Evolutionary conservation across 305 asterid species (phyloP).

Genomic region (Stenogyne calaminthoides): DNA sequence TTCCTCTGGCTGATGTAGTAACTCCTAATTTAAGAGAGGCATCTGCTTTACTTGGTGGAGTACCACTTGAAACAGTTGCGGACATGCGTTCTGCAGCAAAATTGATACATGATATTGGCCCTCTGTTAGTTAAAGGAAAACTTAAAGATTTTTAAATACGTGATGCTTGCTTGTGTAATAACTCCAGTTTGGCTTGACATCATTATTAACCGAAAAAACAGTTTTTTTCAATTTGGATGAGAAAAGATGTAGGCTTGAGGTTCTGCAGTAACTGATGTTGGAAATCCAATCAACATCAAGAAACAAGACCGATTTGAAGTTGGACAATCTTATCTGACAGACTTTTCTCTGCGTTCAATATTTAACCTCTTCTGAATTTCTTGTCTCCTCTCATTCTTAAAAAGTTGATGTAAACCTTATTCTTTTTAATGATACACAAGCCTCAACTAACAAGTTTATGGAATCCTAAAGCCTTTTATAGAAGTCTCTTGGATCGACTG

Average conservation of each 20-base stretch:
- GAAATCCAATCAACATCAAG: background rate
- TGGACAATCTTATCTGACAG: background rate
- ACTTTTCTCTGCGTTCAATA: background rate
- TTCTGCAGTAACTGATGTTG: background rate
- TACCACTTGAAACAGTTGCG: slow-evolving; percentile 61
- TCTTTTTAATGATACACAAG: background rate
- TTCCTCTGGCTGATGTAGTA: slow-evolving; percentile 87
- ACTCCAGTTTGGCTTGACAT: background rate
- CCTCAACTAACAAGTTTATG: background rate
- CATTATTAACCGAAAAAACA: background rate
- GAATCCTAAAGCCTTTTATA: background rate
- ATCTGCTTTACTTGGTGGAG: slow-evolving; percentile 79
- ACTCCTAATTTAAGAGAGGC: slow-evolving; percentile 94
- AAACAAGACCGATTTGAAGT: background rate
- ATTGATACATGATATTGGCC: slow-evolving; percentile 74
- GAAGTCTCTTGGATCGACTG: background rate
- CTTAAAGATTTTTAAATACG: slow-evolving; percentile 10
- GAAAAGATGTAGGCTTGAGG: background rate
- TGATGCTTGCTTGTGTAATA: slow-evolving; percentile 17
- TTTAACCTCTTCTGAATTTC: background rate
- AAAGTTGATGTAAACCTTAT: background rate
- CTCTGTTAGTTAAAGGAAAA: slow-evolving; percentile 57
- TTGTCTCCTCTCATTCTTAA: background rate
- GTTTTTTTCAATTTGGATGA: slow-evolving; percentile 8
- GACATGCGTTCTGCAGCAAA: slow-evolving; percentile 97